Percentiles rank a stretch among this genome's conserved stretches.
These are phyloP conservation scores for Monosporascus sp. DNA, from an alignment of 2,329 filamentous ascomycete genomes.

Conservation along the genomic window DNA sequence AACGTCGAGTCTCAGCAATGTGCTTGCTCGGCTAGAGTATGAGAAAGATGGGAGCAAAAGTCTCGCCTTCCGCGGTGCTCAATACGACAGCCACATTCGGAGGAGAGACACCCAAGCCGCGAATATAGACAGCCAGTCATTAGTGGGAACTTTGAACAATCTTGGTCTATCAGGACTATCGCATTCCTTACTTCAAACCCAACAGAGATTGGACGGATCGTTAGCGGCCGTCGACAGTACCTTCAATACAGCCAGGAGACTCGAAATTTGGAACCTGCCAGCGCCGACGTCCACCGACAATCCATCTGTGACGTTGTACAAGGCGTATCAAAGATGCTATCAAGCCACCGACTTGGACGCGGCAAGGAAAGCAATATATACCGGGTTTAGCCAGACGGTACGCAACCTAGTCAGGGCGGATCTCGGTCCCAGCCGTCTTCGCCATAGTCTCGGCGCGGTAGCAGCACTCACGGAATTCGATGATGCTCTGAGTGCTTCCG, in stretches of 20 bases:
- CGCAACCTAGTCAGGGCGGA: slow-evolving; percentile 44
- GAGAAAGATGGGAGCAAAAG: slow-evolving; percentile 84
- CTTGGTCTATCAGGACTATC: slow-evolving; percentile 84
- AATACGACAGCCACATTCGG: slow-evolving; percentile 80
- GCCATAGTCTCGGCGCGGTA: slow-evolving; percentile 54
- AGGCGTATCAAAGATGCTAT: slow-evolving; percentile 73
- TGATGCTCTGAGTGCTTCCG: slow-evolving; percentile 62
- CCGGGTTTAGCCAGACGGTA: slow-evolving; percentile 58
- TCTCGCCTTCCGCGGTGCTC: slow-evolving; percentile 83
- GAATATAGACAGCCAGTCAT: slow-evolving; percentile 56
- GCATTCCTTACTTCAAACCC: slow-evolving; percentile 67
- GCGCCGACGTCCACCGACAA: slow-evolving; percentile 59
- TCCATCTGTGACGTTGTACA: slow-evolving; percentile 68
- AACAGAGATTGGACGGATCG: slow-evolving; percentile 54
- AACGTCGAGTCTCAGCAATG: slow-evolving; percentile 67
- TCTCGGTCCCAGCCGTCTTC: slow-evolving; percentile 45
- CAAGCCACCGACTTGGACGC: slow-evolving; percentile 52
- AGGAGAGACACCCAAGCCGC: slow-evolving; percentile 46
- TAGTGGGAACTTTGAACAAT: slow-evolving; percentile 71
- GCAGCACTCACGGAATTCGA: slow-evolving; percentile 77
- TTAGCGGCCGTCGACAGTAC: slow-evolving; percentile 63
- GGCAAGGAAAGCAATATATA: slow-evolving; percentile 55
- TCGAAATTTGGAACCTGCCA: slow-evolving; percentile 90
- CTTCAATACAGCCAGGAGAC: slow-evolving; percentile 70
- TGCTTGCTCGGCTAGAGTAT: slow-evolving; percentile 80